Base-by-base conservation (phyloP, 1,284 basidiomycete species). In the Puccinia polysora region DNA sequence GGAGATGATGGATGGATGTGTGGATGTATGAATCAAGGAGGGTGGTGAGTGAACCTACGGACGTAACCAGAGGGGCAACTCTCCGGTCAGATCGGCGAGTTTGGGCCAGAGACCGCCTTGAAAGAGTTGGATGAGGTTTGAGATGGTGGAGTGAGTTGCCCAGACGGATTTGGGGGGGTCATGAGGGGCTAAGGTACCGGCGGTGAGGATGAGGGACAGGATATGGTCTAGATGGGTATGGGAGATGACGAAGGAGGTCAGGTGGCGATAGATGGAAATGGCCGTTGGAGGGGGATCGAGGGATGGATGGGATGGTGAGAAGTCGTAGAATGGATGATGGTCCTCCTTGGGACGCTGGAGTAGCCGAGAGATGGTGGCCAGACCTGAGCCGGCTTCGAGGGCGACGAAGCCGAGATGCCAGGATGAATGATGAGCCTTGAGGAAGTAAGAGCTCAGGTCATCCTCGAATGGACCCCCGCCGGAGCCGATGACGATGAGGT, bases 11-110 rank as follows among this genome's bases (percentile, higher is more conserved):
- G n/a, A n/a, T n/a, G n/a, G n/a, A n/a, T n/a, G n/a, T n/a, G n/a
- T n/a, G n/a, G n/a, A n/a, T n/a, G n/a, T n/a, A 90, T 73, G 84
- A 88, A 65, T 91, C 76, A 28, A 86, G 84, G 80, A 89, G 84
- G 40, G 82, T n/a, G n/a, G n/a, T n/a, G 83, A 65, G 84, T 83
- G n/a, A 88, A 86, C 0, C 88, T 87, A 25, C 91, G 73, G 2
- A 49, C 68, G 30, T 67, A 43, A n/a, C 74, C 67, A 12, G 76
- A 75, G 1, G 73, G 60, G 23, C 74, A 30, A 18, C 55, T 8
- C 14, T 14, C 34, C 43, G 4, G 12, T 47, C 36, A 1, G 62
- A 4, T 74, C 75, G 1, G 74, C 77, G 0, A 79, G 73, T 7
- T 72, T 63, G 0, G 78, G 78, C 78, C 78, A 79, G 4, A 77